Conservation (phyloP, 2,329 filamentous ascomycete genomes). For the Ascochyta rabiei region DNA sequence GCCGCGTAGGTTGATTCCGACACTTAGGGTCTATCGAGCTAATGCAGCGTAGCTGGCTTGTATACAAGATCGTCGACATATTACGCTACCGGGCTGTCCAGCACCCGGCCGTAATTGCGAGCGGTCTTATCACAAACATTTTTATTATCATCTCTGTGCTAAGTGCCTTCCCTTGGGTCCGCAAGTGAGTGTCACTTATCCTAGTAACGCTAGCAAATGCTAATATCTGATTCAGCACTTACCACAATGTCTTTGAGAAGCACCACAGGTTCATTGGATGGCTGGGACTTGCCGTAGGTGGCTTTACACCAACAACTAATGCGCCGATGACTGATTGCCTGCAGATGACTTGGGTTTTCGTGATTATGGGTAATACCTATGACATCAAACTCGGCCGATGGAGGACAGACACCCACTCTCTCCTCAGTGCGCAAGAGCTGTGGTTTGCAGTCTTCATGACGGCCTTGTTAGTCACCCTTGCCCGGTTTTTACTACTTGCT, state of each 20-base stretch:
- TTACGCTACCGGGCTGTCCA: conserved; percentile 42
- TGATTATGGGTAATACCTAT: conserved; percentile 42
- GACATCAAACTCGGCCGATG: conserved; percentile 44
- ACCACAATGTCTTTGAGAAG: conserved; percentile 46
- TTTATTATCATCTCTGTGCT: conserved; percentile 46
- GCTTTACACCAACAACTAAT: no score
- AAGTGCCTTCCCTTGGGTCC: conserved; percentile 45
- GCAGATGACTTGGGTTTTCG: conserved; percentile 45
- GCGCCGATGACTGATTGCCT: conserved; percentile 9
- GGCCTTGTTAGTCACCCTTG: conserved; percentile 34
- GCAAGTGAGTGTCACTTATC: conserved; percentile 29
- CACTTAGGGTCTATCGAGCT: conserved; percentile 4
- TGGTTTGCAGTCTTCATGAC: conserved; percentile 48
- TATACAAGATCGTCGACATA: conserved; percentile 45
- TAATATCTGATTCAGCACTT: conserved; percentile 33
- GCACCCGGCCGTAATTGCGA: conserved; percentile 39
- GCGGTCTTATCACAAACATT: conserved; percentile 42
- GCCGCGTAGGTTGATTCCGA: conserved; percentile 31
- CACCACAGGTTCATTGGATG: conserved; percentile 46
- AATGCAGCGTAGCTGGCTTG: conserved; percentile 35
- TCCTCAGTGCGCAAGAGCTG: conserved; percentile 43
- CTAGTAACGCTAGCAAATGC: neutral
- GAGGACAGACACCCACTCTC: conserved; percentile 31
- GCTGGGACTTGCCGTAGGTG: conserved; percentile 43
- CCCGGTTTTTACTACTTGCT: conserved; percentile 1